Conservation (phyloP, 164 flowering plant genomes). For the Macadamia tetraphylla region DNA sequence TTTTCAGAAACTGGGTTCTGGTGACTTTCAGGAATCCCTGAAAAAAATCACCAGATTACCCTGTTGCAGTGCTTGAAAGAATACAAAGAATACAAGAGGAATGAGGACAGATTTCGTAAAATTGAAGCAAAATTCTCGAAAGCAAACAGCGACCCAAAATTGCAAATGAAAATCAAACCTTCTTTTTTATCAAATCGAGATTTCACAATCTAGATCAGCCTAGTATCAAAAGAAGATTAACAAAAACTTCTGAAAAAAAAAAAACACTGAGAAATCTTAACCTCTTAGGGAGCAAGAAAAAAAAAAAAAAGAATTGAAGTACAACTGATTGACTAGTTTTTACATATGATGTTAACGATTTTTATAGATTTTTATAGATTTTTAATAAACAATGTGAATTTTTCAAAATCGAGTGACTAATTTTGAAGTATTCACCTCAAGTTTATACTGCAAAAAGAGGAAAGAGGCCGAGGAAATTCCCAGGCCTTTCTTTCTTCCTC, state of each 20-base stretch:
- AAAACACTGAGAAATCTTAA: background rate
- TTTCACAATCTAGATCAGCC: slow-evolving; percentile 10
- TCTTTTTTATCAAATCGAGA: background rate
- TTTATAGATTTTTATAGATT: too few species aligned
- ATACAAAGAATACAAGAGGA: background rate
- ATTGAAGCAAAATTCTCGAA: slow-evolving; percentile 7
- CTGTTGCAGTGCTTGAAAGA: background rate
- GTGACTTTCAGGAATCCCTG: background rate
- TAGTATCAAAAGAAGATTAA: background rate
- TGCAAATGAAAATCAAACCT: background rate
- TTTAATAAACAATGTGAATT: too few species aligned
- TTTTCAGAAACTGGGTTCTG: background rate
- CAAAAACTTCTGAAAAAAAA: background rate
- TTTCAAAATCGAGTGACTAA: too few species aligned
- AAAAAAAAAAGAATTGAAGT: background rate
- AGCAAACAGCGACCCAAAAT: slow-evolving; percentile 4
- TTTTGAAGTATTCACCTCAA: too few species aligned
- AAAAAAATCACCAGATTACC: background rate
- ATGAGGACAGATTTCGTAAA: slow-evolving; percentile 3
- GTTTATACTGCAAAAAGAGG: too few species aligned
- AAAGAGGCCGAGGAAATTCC: too few species aligned
- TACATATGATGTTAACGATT: background rate
- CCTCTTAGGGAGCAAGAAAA: background rate
- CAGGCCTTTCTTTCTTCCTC: too few species aligned
- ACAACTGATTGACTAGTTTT: background rate